Evolutionary conservation across 208 protist genomes (phyloP).

Genomic region (Wallacemonas sp.): DNA sequence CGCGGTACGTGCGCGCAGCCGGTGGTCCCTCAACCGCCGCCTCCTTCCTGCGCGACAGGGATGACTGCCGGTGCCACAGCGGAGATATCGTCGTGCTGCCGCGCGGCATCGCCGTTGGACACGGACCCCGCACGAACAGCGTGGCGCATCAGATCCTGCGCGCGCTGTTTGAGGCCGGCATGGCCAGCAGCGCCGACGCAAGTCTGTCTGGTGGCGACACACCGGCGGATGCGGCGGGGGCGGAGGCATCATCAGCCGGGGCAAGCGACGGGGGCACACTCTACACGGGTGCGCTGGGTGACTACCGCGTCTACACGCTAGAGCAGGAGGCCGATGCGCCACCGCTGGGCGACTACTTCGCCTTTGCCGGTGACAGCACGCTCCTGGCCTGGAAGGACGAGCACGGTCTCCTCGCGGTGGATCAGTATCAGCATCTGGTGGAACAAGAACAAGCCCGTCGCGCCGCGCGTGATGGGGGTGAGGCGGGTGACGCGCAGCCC

Average conservation of each 20-base stretch:
- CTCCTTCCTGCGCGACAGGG: conserved; percentile 80
- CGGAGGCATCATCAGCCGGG: too few relatives aligned
- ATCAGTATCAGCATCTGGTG: conserved; percentile 84
- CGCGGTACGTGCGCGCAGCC: conserved; percentile 82
- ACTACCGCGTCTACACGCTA: conserved; percentile 84
- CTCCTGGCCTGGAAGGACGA: conserved; percentile 92
- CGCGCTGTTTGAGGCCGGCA: conserved; percentile 70
- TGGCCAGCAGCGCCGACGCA: conserved; percentile 8
- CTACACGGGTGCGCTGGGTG: conserved; percentile 6
- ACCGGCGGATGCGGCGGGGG: too few relatives aligned
- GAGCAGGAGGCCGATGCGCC: conserved; percentile 91
- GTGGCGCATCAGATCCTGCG: conserved; percentile 75
- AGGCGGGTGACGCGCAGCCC: conserved; percentile 11
- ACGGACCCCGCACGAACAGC: conserved; percentile 88
- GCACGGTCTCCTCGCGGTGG: conserved; percentile 88
- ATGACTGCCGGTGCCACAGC: conserved; percentile 82
- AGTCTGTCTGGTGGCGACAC: too few relatives aligned
- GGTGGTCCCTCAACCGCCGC: conserved; percentile 78
- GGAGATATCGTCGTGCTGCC: conserved; percentile 89
- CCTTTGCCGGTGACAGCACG: conserved; percentile 89
- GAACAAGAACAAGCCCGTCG: conserved; percentile 26
- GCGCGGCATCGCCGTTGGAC: conserved; percentile 79
- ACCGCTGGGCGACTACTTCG: conserved; percentile 91
- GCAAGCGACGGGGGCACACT: too few relatives aligned
- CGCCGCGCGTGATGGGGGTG: conserved; percentile 3